phyloP scores from a whole-genome alignment of 768 basidiomycete species.

The Mycena polygramma region DNA sequence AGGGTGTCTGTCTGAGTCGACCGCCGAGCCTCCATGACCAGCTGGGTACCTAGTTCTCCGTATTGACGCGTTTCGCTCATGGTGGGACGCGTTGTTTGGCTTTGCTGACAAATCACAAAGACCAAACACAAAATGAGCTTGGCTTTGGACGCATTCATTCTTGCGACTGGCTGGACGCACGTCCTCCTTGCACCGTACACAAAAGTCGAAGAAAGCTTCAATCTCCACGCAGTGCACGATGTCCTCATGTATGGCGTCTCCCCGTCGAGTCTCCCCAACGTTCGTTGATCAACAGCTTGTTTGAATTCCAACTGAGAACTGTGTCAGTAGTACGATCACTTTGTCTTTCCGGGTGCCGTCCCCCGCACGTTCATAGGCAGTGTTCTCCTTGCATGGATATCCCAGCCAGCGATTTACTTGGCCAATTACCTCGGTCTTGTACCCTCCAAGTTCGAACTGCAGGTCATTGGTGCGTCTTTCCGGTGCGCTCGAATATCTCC shows the following conservation, averaged over 20 bases:
- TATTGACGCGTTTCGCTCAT: constrained; percentile 75
- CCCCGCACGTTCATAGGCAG: constrained; percentile 91
- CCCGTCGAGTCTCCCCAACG: constrained; percentile 58
- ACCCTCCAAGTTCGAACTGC: constrained; percentile 73
- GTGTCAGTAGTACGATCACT: constrained; percentile 85
- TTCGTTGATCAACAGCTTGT: constrained; percentile 50
- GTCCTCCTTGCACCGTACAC: constrained; percentile 88
- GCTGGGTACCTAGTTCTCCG: constrained; percentile 89
- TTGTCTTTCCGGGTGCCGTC: constrained; percentile 88
- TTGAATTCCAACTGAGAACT: constrained; percentile 19
- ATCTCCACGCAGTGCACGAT: constrained; percentile 92
- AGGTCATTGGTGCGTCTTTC: constrained; percentile 70
- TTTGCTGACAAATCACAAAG: too few species aligned
- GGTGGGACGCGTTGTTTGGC: constrained; percentile 39
- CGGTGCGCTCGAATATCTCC: neutral
- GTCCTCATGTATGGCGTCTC: constrained; percentile 80
- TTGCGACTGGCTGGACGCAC: constrained; percentile 69
- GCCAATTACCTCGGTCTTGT: constrained; percentile 58
- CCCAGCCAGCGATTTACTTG: constrained; percentile 62
- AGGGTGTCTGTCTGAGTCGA: constrained; percentile 88
- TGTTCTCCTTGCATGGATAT: constrained; percentile 71
- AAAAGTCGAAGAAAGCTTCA: constrained; percentile 99
- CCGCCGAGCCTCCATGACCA: constrained; percentile 87
- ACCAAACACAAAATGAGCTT: constrained; percentile 47
- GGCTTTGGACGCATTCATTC: constrained; percentile 63